Conservation (phyloP, 352 stramenopile species). For the Pythium aristosporum region DNA sequence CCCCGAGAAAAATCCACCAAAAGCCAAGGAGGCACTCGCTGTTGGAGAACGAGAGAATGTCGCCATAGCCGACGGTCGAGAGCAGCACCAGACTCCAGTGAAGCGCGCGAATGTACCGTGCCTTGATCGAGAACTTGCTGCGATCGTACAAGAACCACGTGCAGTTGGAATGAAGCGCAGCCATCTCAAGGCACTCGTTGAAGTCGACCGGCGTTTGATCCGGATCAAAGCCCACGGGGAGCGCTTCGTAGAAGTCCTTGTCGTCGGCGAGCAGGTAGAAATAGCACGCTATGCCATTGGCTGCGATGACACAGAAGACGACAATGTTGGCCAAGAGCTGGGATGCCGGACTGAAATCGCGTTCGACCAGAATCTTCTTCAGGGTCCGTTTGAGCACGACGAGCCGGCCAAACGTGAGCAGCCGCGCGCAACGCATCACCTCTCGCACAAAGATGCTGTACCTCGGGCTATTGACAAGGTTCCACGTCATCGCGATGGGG, state of each 20-base stretch:
- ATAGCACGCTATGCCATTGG: slow-evolving; percentile 46
- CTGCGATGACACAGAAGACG: slow-evolving; percentile 36
- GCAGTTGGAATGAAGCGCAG: slow-evolving; percentile 52
- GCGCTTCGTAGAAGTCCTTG: slow-evolving; percentile 41
- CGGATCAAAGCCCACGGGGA: slow-evolving; percentile 30
- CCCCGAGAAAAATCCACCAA: slow-evolving; percentile 69
- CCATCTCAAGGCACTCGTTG: slow-evolving; percentile 46
- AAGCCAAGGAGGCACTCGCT: slow-evolving; percentile 50
- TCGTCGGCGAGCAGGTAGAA: slow-evolving; percentile 60
- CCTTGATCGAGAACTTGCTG: slow-evolving; percentile 53
- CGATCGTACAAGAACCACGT: slow-evolving; percentile 74
- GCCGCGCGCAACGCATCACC: slow-evolving; percentile 37
- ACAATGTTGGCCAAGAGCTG: slow-evolving; percentile 50
- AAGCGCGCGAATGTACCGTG: slow-evolving; percentile 54
- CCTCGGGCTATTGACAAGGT: slow-evolving; percentile 44
- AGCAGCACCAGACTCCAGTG: slow-evolving; percentile 74
- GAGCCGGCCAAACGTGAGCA: slow-evolving; percentile 45
- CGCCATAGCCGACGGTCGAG: slow-evolving; percentile 69
- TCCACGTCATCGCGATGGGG: slow-evolving; percentile 53
- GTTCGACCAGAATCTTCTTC: slow-evolving; percentile 42
- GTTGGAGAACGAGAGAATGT: slow-evolving; percentile 61
- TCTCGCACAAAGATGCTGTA: slow-evolving; percentile 31
- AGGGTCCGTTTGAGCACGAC: slow-evolving; percentile 41
- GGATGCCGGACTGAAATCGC: slow-evolving; percentile 35
- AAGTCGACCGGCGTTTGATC: slow-evolving; percentile 30